These are phyloP conservation scores for Suillus fuscotomentosus DNA, from an alignment of 768 basidiomycete species.

Conservation along the genomic window DNA sequence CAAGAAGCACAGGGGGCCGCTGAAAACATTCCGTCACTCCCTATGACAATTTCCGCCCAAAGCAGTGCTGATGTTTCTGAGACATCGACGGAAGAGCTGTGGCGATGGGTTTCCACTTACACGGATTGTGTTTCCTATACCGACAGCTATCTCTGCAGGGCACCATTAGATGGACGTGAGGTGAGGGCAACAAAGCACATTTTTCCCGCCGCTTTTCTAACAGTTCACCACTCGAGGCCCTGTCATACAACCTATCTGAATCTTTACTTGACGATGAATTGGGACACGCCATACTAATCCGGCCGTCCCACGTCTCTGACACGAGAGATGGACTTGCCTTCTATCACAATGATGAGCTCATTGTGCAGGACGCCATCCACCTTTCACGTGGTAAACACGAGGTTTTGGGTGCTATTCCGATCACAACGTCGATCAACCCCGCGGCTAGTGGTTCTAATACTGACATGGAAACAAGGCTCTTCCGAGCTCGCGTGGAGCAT, in stretches of 20 bases:
- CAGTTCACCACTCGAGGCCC: conserved; percentile 13
- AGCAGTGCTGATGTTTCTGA: conserved; percentile 19
- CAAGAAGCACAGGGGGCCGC: conserved; percentile 27
- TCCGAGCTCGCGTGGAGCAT: conserved; percentile 45
- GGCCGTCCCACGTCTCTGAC: conserved; percentile 10
- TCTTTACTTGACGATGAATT: conserved; percentile 54
- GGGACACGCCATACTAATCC: conserved; percentile 46
- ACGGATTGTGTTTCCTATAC: conserved; percentile 53
- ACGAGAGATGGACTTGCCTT: conserved; percentile 29
- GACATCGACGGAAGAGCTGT: conserved; percentile 19
- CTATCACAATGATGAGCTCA: conserved; percentile 47
- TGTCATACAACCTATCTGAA: conserved; percentile 32
- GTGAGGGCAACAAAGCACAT: conserved; percentile 29
- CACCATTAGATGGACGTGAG: conserved; percentile 34
- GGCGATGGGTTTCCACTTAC: conserved; percentile 28
- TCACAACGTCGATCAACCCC: conserved; percentile 34
- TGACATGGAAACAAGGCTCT: conserved; percentile 16
- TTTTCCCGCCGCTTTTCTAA: conserved; percentile 9
- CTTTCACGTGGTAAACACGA: conserved; percentile 45
- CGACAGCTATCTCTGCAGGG: conserved; percentile 48
- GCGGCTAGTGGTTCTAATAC: conserved; percentile 20
- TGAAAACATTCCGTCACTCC: conserved; percentile 29
- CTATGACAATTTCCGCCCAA: conserved; percentile 30
- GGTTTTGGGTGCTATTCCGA: conserved; percentile 29
- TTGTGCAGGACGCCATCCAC: conserved; percentile 45